Conservation (phyloP, 2,329 filamentous ascomycete genomes). For the Raffaelea arxii region DNA sequence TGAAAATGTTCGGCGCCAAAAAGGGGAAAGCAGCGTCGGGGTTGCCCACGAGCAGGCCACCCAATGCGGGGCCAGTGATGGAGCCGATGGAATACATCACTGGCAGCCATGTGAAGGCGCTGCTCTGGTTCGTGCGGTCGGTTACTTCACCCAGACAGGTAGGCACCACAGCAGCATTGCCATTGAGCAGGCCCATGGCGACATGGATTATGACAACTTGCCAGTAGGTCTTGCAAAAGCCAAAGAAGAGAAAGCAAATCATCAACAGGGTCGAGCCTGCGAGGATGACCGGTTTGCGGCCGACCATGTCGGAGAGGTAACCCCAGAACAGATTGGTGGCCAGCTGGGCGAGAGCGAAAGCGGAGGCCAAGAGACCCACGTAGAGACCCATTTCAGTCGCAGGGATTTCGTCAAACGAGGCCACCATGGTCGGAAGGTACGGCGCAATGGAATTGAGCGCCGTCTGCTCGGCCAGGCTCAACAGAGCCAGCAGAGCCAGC, state of each 20-base stretch:
- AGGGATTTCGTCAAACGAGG: constrained; percentile 72
- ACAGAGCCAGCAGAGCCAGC: constrained; percentile 73
- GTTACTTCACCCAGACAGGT: constrained; percentile 93
- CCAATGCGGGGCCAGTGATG: constrained; percentile 87
- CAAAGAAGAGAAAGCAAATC: constrained; percentile 74
- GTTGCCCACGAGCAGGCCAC: constrained; percentile 68
- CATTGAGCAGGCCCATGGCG: constrained; percentile 87
- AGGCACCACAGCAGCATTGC: constrained; percentile 88
- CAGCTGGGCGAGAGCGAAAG: constrained; percentile 88
- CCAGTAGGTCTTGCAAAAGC: constrained; percentile 72
- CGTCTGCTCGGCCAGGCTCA: constrained; percentile 89
- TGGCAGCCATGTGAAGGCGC: constrained; percentile 87
- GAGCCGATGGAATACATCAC: constrained; percentile 93
- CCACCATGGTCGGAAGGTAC: constrained; percentile 88
- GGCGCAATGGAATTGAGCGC: constrained; percentile 94
- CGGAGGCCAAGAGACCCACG: constrained; percentile 80
- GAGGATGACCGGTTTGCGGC: constrained; percentile 73
- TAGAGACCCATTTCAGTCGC: constrained; percentile 68
- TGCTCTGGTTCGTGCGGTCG: constrained; percentile 87
- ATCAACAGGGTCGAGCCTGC: constrained; percentile 76
- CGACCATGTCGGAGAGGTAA: constrained; percentile 68
- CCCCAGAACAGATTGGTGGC: constrained; percentile 90
- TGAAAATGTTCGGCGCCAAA: constrained; percentile 71
- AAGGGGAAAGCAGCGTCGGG: constrained; percentile 64
- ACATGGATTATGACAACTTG: constrained; percentile 80